Base-by-base conservation (phyloP, 805 yeast genomes). In the Yarrowia porcina region DNA sequence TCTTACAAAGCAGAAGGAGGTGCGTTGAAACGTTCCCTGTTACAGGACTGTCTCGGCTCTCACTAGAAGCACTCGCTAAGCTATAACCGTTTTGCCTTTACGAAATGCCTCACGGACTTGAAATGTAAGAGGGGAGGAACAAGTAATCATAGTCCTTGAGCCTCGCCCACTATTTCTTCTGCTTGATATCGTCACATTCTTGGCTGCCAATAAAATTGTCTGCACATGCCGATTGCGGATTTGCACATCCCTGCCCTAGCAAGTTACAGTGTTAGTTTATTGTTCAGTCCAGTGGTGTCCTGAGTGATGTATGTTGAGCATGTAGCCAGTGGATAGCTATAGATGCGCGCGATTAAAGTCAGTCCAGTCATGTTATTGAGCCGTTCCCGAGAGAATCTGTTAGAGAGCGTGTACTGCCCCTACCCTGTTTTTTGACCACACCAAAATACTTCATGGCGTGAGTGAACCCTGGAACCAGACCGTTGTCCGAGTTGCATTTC, bases 41-140 rank as follows among this genome's bases (percentile, higher is more conserved):
- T 25, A 44, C 49, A 42, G 47, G 30, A 23, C 20, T 23, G 30
- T 42, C 30, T 23, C 47, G 49, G 49, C 27, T n/a, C 23, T 27
- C 35, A 30, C 45, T n/a, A 18, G 13, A n/a, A 18, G 17, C 8
- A 23, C 52, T 45, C 52, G 52, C 52, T 45, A 45, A 45, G 52
- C 52, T 45, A 28, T 45, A 18, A 28, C n/a, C 50, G 36, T 13
- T 45, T 45, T 45, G 52, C 52, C 52, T 45, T 45, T 45, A 20
- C 30, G 33, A 45, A 45, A 45, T 45, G 52, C 52, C 52, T 45
- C 52, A 45, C 11, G 32, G 33, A 12, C 41, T 36, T 7, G 11
- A n/a, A 32, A 10, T 30, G 12, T 4, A n/a, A n/a, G 13, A 33
- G 7, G 13, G 10, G 36, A 4, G 36, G 36, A 6, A 5, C 15